Base-by-base conservation (phyloP, 2,329 filamentous ascomycete genomes). In the Epichloe elymi region DNA sequence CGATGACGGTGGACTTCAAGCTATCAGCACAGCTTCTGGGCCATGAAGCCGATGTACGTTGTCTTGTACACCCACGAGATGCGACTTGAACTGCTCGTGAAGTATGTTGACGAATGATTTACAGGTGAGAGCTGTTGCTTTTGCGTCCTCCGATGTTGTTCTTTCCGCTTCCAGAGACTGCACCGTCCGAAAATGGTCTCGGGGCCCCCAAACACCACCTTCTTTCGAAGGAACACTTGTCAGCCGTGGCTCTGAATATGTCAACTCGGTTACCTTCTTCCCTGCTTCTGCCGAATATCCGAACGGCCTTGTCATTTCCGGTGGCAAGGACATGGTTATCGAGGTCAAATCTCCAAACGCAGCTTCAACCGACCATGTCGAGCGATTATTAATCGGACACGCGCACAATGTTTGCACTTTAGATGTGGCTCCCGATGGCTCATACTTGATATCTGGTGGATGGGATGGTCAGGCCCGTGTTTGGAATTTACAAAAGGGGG, bases 391-490 rank as follows among this genome's bases (percentile, higher is more conserved):
- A 10, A 73, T 95, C 48, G 91, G 93, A 12, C 93, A 98, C 64
- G 76, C 79, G 19, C 79, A 86, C 65, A 97, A 97, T 60, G 82
- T 98, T 44, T 96, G 91, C 65, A 78, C 90, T 8, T 70, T 98
- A 43, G 88, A 95, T 60, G 83, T 88, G 15, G 84, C 83, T 48
- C 78, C 84, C 1, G 78, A 82, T 53, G 85, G 83, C 2, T 78
- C 72, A 44, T 87, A 82, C 65, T 75, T 97, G 40, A 83, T 96
- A 45, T 97, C 91, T 57, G 93, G 91, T 35, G 87, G 90, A 60
- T 98, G 93, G 93, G 93, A 98, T 67, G 80, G 80, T 33, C 85
- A 89, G 56, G 90, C 88, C 30, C 83, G 88, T 50, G 71, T 97
- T 49, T 98, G 93, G 93, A 78, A 76, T 55, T 72, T 93, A n/a